Evolutionary conservation across 306 rosid species (phyloP).

Genomic region (Trifolium dubium): DNA sequence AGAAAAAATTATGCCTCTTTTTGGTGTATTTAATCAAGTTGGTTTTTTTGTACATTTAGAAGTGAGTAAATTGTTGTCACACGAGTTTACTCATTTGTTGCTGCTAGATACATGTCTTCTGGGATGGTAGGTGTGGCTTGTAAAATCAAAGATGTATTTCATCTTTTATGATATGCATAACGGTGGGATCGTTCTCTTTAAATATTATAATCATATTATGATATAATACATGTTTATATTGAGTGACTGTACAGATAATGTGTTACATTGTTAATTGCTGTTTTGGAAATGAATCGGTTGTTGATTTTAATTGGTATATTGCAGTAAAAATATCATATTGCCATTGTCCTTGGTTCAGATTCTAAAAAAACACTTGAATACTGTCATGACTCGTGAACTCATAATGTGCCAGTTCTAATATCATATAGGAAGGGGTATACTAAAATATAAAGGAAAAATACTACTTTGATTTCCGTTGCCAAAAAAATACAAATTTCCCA

Average conservation of each 20-base stretch:
- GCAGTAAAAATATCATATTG: background rate
- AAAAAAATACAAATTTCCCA: background rate
- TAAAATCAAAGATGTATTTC: conserved; percentile 50
- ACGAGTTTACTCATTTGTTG: conserved; percentile 49
- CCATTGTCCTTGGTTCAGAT: conserved; percentile 8
- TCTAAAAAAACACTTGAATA: background rate
- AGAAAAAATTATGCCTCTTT: conserved; percentile 39
- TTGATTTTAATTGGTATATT: background rate
- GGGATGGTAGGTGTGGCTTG: conserved; percentile 49
- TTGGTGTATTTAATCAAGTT: conserved; percentile 52
- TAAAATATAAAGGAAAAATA: background rate
- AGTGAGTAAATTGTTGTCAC: conserved; percentile 52
- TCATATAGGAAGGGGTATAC: background rate
- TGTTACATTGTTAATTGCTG: conserved; percentile 3
- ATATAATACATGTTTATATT: conserved; percentile 35
- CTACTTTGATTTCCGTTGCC: background rate
- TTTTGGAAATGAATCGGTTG: background rate
- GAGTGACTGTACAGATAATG: conserved; percentile 27
- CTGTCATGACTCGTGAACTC: background rate
- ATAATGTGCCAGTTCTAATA: background rate
- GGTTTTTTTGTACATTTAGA: conserved; percentile 58
- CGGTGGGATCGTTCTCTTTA: conserved; percentile 38
- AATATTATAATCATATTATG: conserved; percentile 31
- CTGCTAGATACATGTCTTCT: conserved; percentile 48
- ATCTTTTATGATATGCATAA: conserved; percentile 47